A percentile compares a stretch with the other conserved stretches of the same genome.
phyloP scores from a whole-genome alignment of 306 rosid genomes.

The Senna tora region DNA sequence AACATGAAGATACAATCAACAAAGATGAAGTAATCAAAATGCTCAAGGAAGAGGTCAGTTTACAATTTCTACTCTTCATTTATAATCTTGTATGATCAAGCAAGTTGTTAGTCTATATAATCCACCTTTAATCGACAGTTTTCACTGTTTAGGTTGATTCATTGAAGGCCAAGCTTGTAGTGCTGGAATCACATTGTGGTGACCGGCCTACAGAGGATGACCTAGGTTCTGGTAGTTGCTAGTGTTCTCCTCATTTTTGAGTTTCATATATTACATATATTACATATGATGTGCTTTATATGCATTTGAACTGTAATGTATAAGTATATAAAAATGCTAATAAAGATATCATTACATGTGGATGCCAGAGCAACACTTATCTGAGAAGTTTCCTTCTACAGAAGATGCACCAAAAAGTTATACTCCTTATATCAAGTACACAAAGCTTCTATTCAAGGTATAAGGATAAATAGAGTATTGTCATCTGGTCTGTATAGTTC shows the following conservation, averaged over 20 bases:
- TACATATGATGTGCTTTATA: conserved; percentile 13
- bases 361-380: conserved; percentile 46
- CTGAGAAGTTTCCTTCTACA: conserved; percentile 43
- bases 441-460: conserved; percentile 93
- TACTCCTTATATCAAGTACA: conserved; percentile 78
- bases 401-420: conserved; percentile 59
- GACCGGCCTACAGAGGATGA: conserved; percentile 41
- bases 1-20: conserved; percentile 41
- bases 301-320: conserved; percentile 25
- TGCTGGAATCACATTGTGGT: conserved; percentile 52
- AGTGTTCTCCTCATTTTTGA: conserved; percentile 30
- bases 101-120: conserved; percentile 21
- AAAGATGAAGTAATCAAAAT: conserved; percentile 61
- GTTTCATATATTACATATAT: conserved; percentile 9
- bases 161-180: conserved; percentile 65
- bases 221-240: conserved; percentile 58
- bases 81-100: conserved; percentile 5
- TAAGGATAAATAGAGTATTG: conserved; percentile 24
- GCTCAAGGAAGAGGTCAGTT: conserved; percentile 78
- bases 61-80: background rate
- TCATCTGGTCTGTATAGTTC: conserved; percentile 30
- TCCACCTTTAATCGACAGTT: conserved; percentile 24
- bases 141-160: conserved; percentile 61
- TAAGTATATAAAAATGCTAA: conserved; percentile 41
- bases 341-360: conserved; percentile 40